phyloP scores from a whole-genome alignment of 2,329 filamentous ascomycete genomes.

The Xylariaceae sp. region DNA sequence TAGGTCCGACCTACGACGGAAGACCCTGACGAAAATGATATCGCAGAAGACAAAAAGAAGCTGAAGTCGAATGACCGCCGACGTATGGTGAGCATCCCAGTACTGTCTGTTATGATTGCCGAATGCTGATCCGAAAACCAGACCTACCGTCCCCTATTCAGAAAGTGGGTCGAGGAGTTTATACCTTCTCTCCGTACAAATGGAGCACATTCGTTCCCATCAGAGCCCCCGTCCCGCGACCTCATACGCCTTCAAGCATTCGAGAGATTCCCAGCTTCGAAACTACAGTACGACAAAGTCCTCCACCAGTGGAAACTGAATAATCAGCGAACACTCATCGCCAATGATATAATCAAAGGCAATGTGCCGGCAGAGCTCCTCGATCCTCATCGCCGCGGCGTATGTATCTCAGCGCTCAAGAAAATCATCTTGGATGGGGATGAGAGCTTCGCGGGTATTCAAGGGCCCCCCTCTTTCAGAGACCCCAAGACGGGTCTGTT shows the following conservation, averaged over 20 bases:
- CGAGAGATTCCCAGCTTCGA: slow-evolving; percentile 41
- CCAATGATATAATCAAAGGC: slow-evolving; percentile 42
- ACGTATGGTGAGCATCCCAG: slow-evolving; percentile 37
- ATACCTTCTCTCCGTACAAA: slow-evolving; percentile 47
- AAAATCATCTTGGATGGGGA: slow-evolving; percentile 47
- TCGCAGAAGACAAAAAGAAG: slow-evolving; percentile 29
- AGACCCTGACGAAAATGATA: slow-evolving; percentile 9
- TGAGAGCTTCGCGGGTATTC: slow-evolving; percentile 33
- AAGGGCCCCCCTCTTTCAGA: slow-evolving; percentile 23
- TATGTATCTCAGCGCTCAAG: slow-evolving; percentile 41
- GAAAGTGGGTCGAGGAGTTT: slow-evolving; percentile 59
- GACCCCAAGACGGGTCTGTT: slow-evolving; percentile 39
- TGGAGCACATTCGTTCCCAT: slow-evolving; percentile 32
- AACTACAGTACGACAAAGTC: slow-evolving; percentile 40
- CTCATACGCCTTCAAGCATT: slow-evolving; percentile 56
- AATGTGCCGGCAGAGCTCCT: slow-evolving; percentile 28
- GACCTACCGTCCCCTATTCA: slow-evolving; percentile 51
- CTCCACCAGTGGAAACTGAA: slow-evolving; percentile 40
- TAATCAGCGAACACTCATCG: slow-evolving; percentile 40
- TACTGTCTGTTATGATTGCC: no score
- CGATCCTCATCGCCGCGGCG: slow-evolving; percentile 28
- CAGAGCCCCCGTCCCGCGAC: slow-evolving; percentile 40
- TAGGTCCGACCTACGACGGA: not conserved
- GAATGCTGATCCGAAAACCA: no score
- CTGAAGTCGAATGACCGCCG: slow-evolving; percentile 54